Evolutionary conservation across 345 rosid genomes (phyloP).

Genomic region (Populus davidiana): DNA sequence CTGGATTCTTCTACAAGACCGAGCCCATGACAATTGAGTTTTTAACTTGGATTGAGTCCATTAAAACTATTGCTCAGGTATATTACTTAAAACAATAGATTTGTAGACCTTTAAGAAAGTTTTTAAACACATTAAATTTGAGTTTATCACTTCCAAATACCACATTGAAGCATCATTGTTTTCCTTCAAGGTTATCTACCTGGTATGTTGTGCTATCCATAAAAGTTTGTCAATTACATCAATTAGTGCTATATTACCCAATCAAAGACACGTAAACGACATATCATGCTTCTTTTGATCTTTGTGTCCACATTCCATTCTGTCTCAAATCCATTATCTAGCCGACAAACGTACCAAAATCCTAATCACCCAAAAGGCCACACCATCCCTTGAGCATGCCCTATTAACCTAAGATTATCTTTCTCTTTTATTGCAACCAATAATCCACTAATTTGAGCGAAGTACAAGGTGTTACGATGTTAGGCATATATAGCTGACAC

Average conservation of each 20-base stretch:
- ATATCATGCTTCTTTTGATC: background rate
- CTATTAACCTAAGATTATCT: background rate
- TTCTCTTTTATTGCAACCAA: background rate
- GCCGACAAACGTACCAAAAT: conserved; percentile 10
- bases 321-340: background rate
- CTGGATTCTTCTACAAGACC: fast-evolving
- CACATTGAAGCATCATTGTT: background rate
- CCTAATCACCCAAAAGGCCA: background rate
- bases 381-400: background rate
- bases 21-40: too few relatives aligned
- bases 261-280: background rate
- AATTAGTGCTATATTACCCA: background rate
- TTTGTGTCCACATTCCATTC: background rate
- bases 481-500: conserved; percentile 22
- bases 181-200: background rate
- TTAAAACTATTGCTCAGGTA: too few relatives aligned
- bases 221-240: too few relatives aligned
- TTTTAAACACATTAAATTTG: too few relatives aligned
- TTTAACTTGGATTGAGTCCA: fast-evolving
- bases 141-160: background rate
- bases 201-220: background rate
- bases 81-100: too few relatives aligned
- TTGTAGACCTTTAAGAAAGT: too few relatives aligned
- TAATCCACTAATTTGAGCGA: background rate
- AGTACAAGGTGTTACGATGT: background rate